Conservation (phyloP, 108 stramenopile genomes). For the Skeletonema tropicum region DNA sequence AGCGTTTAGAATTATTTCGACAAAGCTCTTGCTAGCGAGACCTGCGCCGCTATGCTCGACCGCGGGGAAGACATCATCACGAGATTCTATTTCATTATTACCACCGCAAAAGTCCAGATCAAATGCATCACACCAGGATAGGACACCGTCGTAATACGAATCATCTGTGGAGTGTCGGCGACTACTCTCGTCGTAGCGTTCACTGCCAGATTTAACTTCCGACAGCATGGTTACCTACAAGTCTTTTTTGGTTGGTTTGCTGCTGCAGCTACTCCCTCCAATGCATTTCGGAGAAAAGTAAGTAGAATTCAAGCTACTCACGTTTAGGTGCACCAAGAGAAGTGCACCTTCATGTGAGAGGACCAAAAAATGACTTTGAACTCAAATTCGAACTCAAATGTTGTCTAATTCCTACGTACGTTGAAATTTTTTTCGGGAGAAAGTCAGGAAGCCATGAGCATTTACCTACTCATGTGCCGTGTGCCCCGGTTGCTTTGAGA, state of each 20-base stretch:
- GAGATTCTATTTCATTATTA: neutral
- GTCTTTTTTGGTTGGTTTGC: neutral
- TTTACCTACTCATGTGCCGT: too few species aligned
- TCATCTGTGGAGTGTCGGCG: neutral
- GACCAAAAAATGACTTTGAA: too few species aligned
- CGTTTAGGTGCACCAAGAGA: too few species aligned
- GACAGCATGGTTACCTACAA: neutral
- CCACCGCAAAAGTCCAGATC: neutral
- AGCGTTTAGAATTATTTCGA: neutral
- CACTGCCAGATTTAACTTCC: neutral
- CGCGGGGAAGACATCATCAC: neutral
- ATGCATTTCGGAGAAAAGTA: neutral
- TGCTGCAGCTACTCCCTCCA: neutral
- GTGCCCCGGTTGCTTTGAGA: too few species aligned
- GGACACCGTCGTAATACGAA: neutral
- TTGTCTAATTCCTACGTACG: neutral
- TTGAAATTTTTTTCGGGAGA: neutral
- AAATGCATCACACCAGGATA: slow-evolving; percentile 1
- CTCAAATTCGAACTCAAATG: neutral
- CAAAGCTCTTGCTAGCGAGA: neutral
- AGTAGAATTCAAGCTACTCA: too few species aligned
- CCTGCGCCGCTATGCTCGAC: neutral
- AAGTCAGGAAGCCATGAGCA: too few species aligned
- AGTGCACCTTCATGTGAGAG: neutral
- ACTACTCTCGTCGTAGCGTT: neutral